phyloP scores from a whole-genome alignment of 176 grass and related monocot species.

The Coix lacrymajobi region DNA sequence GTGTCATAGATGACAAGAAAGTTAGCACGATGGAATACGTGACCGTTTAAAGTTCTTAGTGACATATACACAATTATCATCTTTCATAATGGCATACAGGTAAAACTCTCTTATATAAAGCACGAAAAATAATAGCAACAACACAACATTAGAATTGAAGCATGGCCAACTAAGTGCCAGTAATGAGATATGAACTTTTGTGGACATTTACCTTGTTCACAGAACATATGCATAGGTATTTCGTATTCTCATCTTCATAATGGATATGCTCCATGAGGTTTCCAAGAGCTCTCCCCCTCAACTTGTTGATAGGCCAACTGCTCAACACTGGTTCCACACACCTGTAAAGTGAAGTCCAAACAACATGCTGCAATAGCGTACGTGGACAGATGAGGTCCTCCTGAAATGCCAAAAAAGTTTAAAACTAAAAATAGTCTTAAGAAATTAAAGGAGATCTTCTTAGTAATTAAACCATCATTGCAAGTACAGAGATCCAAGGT shows the following conservation, averaged over 20 bases:
- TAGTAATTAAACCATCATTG: too few relatives aligned
- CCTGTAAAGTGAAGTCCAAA: constrained; percentile 53
- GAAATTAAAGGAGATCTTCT: too few relatives aligned
- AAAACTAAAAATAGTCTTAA: neutral
- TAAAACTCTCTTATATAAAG: too few relatives aligned
- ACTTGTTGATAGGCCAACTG: constrained; percentile 45
- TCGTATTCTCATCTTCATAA: constrained; percentile 67
- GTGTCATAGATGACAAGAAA: too few relatives aligned
- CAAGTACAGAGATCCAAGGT: too few relatives aligned
- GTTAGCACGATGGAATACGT: too few relatives aligned
- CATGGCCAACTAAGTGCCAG: neutral
- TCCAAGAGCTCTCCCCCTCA: constrained; percentile 42
- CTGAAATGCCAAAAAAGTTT: constrained; percentile 2
- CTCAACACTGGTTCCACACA: constrained; percentile 55
- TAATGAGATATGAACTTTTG: neutral
- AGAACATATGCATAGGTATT: constrained; percentile 53
- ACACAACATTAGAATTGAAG: too few relatives aligned
- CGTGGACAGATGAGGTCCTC: constrained; percentile 62
- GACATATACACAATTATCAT: too few relatives aligned
- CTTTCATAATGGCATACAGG: too few relatives aligned
- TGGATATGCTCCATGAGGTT: constrained; percentile 68
- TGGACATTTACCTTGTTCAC: constrained; percentile 49
- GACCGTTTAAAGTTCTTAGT: too few relatives aligned
- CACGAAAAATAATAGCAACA: too few relatives aligned
- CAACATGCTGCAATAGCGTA: constrained; percentile 43